Percentiles rank a stretch among this genome's conserved stretches.
Evolutionary conservation across 768 basidiomycete species (phyloP).

Genomic region (Amanita rubescens): DNA sequence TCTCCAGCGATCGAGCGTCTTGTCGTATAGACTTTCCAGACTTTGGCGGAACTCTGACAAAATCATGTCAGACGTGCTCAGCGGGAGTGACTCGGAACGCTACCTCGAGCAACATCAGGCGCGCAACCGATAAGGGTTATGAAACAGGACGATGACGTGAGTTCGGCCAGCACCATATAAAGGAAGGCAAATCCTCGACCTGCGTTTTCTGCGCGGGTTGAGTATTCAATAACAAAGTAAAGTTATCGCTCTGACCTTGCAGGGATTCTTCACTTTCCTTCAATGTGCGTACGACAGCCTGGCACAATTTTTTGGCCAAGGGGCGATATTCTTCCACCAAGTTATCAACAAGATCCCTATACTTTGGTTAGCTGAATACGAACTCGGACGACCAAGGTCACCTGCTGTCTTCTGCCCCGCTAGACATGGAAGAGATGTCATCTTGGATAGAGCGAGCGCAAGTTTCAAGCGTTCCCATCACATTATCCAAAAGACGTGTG

Average conservation of each 20-base stretch:
- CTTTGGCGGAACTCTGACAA: constrained; percentile 42
- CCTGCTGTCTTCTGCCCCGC: constrained; percentile 35
- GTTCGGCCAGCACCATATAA: constrained; percentile 12
- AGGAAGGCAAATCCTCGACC: constrained; percentile 2
- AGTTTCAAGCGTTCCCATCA: constrained; percentile 52
- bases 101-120: constrained; percentile 24
- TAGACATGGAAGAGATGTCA: constrained; percentile 45
- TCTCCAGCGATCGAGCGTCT: constrained; percentile 49
- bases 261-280: constrained; percentile 25
- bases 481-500: constrained; percentile 50
- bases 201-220: background rate
- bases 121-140: constrained; percentile 1
- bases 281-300: constrained; percentile 34
- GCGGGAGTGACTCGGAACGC: constrained; percentile 2
- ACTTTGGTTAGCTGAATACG: constrained; percentile 3
- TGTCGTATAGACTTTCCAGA: constrained; percentile 33
- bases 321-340: constrained; percentile 42
- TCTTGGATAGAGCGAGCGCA: constrained; percentile 50
- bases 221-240: background rate
- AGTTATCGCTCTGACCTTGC: constrained; percentile 9
- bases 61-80: background rate
- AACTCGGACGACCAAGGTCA: constrained; percentile 20
- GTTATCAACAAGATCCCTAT: constrained; percentile 33
- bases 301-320: constrained; percentile 41
- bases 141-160: constrained; percentile 4